Evolutionary conservation across 495 filamentous ascomycete genomes (phyloP), one percentile per base, ranked within the genome.

Genomic region (Trypethelium eluteriae): DNA sequence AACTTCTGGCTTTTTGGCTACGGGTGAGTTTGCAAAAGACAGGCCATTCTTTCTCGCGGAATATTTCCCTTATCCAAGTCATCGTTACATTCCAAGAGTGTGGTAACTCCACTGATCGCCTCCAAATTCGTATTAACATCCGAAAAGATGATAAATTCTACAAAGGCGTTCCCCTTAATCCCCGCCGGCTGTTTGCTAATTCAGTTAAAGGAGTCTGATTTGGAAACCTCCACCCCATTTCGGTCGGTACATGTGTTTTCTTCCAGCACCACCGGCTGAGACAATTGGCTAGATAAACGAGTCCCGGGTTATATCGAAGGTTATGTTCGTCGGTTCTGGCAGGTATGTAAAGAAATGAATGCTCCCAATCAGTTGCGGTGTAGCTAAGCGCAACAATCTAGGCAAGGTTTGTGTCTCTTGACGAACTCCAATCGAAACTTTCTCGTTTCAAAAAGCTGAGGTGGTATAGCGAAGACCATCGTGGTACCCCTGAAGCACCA

Each of bases 181-280:
- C 25, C 1, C 25, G 25, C 25, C 0, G 9, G 1, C 25, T n/a
- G 11, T 2, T 36, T 25, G 18, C 34, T 41, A 14, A 25, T 18
- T 16, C 0, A 1, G 32, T 7, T 4, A 56, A 66, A 98, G 93
- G 77, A 96, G 91, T 68, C 80, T 98, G 75, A 98, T 98, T 66
- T 98, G 93, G 93, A 98, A 98, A 75, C 93, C 94, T 35, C 95
- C 94, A 62, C 94, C 95, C 62, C 89, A 96, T 74, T 96, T 87
- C 75, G 93, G 94, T 97, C 86, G 65, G 81, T 12, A 16, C 63
- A 35, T 25, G 14, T 25, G 2, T 3, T 12, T n/a, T 53, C 18
- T 16, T 2, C 0, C 12, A 32, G 2, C 0, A 14, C 3, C 39
- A 34, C 9, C 11, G 18, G 62, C 62, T 46, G 56, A 47, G 64